Percentiles rank a stretch among this genome's conserved stretches.
These are phyloP conservation scores for Alternaria sp. DNA, from an alignment of 2,329 filamentous ascomycete species.

Conservation along the genomic window DNA sequence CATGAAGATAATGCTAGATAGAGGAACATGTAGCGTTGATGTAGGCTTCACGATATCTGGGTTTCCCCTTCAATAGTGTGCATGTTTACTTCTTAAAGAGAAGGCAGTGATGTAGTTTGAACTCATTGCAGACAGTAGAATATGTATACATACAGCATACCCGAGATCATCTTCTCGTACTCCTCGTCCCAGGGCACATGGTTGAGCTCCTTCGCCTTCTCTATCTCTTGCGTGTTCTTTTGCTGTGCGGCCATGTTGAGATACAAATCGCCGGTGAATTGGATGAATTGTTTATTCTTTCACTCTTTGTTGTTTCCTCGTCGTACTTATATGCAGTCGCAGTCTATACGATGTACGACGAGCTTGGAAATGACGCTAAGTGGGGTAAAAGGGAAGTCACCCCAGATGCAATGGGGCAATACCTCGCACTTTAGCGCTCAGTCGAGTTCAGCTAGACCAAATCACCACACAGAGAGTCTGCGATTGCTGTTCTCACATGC, in stretches of 20 bases:
- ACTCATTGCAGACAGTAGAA: neutral
- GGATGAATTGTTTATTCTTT: neutral
- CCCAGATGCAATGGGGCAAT: constrained; percentile 19
- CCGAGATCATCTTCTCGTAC: constrained; percentile 70
- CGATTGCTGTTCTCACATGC: neutral
- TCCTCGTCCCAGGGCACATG: constrained; percentile 65
- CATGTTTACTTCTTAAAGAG: neutral
- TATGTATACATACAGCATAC: constrained; percentile 59
- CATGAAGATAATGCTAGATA: no score
- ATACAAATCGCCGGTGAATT: neutral
- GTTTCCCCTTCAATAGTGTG: neutral
- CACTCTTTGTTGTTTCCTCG: neutral
- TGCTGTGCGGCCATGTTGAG: constrained; percentile 46
- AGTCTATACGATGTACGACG: neutral
- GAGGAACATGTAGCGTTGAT: neutral
- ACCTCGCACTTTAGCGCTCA: constrained; percentile 30
- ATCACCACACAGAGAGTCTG: neutral
- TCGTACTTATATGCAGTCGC: neutral
- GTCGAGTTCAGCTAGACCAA: neutral
- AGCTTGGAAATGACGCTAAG: constrained; percentile 13
- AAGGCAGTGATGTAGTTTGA: neutral
- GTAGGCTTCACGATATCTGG: neutral
- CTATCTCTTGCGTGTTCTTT: constrained; percentile 54
- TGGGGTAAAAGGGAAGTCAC: constrained; percentile 16
- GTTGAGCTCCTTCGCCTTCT: constrained; percentile 55